Conservation (phyloP, 164 flowering plant species). For the Sextonia rubra region DNA sequence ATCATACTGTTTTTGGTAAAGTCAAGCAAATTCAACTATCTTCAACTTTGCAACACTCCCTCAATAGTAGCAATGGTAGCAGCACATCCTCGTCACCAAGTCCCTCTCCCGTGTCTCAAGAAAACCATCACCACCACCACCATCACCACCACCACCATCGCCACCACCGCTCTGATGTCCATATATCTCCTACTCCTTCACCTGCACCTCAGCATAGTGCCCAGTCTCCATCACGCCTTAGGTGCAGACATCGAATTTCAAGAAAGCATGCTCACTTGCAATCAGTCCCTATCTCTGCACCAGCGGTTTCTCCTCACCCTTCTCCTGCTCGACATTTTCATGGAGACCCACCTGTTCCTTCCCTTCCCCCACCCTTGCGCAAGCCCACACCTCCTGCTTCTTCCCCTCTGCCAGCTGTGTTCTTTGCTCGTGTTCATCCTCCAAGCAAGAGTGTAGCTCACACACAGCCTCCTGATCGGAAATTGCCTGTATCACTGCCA, state of each 20-base stretch:
- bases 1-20: conserved; percentile 70
- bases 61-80: conserved; percentile 31
- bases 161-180: conserved; percentile 22
- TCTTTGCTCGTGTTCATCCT: conserved; percentile 48
- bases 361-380: conserved; percentile 8
- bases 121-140: conserved; percentile 3
- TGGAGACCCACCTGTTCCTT: conserved; percentile 32
- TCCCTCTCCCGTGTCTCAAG: conserved; percentile 42
- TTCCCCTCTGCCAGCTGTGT: conserved; percentile 54
- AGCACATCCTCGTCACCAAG: conserved; percentile 28
- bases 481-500: conserved; percentile 26
- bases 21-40: conserved; percentile 85
- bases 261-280: conserved; percentile 20
- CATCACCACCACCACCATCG: conserved; percentile 36
- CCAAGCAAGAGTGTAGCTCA: conserved; percentile 35
- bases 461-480: conserved; percentile 26
- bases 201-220: conserved; percentile 24
- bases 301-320: conserved; percentile 31
- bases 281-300: conserved; percentile 31
- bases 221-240: conserved; percentile 35
- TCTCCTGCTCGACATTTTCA: conserved; percentile 26
- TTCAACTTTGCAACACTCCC: conserved; percentile 51
- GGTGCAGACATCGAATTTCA: conserved; percentile 27
- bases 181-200: conserved; percentile 21
- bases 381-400: conserved; percentile 22